Conservation (phyloP, 352 stramenopile species). For the Pythium dissimile region DNA sequence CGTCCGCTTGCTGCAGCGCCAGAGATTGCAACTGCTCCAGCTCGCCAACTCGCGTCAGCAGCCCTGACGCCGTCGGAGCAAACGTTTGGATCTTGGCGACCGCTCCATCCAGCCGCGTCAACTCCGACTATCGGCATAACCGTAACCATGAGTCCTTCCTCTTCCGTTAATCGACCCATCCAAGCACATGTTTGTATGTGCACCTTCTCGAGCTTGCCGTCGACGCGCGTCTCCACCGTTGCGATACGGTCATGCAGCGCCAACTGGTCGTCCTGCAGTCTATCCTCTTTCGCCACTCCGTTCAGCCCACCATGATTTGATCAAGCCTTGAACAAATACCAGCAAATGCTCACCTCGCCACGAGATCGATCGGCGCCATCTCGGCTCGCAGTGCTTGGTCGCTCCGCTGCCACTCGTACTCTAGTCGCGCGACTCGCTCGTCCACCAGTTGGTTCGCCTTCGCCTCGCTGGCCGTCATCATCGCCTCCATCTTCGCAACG, state of each 20-base stretch:
- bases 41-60: slow-evolving; percentile 23
- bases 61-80: slow-evolving; percentile 29
- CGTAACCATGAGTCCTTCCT: too few species aligned
- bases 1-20: background rate
- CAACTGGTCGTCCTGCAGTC: slow-evolving; percentile 46
- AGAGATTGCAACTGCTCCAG: slow-evolving; percentile 1
- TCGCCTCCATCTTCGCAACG: background rate
- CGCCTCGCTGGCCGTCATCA: background rate
- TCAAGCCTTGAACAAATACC: too few species aligned
- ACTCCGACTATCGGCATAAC: slow-evolving; percentile 41
- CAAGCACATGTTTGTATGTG: background rate
- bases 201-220: slow-evolving; percentile 69
- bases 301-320: background rate
- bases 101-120: slow-evolving; percentile 38
- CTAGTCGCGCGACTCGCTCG: background rate
- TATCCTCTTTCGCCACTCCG: slow-evolving; percentile 11
- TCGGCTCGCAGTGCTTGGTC: background rate
- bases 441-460: background rate
- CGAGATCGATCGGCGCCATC: slow-evolving; percentile 9
- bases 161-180: too few species aligned
- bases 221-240: slow-evolving; percentile 36
- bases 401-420: background rate
- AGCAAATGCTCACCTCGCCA: slow-evolving; percentile 1
- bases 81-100: slow-evolving; percentile 59
- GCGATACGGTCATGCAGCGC: slow-evolving; percentile 41